phyloP scores from a whole-genome alignment of 1,284 basidiomycete genomes.

The Polyporus tsugae region DNA sequence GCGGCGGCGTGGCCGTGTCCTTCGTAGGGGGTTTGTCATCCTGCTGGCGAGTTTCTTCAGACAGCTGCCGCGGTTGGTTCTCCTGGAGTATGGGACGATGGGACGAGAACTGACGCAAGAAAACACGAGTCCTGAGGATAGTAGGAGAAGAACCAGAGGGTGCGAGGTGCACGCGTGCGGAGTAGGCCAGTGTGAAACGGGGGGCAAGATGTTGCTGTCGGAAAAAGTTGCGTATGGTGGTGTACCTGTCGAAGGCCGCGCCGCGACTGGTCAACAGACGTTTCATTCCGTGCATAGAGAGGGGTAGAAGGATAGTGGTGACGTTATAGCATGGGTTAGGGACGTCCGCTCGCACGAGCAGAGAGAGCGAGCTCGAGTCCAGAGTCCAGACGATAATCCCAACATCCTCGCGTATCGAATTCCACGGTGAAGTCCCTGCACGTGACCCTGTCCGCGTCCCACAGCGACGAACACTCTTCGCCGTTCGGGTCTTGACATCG shows the following conservation, averaged over 20 bases:
- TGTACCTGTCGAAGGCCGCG: constrained; percentile 56
- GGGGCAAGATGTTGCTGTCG: constrained; percentile 42
- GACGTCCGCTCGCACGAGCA: constrained; percentile 26
- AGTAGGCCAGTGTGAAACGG: constrained; percentile 5
- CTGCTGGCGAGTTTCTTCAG: constrained; percentile 1
- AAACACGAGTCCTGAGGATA: constrained; percentile 15
- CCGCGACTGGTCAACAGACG: constrained; percentile 41
- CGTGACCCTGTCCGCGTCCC: constrained; percentile 27
- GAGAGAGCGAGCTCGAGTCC: constrained; percentile 2
- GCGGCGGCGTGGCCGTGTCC: constrained; percentile 11
- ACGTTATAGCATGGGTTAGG: background rate
- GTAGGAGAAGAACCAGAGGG: background rate
- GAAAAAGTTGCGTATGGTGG: constrained; percentile 60
- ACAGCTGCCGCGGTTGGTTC: background rate
- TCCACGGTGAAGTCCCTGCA: constrained; percentile 11
- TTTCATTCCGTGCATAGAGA: constrained; percentile 27
- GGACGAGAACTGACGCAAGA: constrained; percentile 21
- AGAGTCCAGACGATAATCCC: background rate
- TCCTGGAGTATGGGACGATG: constrained; percentile 11
- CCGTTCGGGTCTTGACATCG: constrained; percentile 15
- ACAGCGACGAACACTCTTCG: constrained; percentile 8
- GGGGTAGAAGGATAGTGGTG: background rate
- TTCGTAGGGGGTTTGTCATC: constrained; percentile 6
- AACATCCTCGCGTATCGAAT: constrained; percentile 12
- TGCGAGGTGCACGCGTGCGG: constrained; percentile 2